These are phyloP conservation scores for Nepenthes mirabilis DNA, from an alignment of 148 eudicot species.

Conservation along the genomic window DNA sequence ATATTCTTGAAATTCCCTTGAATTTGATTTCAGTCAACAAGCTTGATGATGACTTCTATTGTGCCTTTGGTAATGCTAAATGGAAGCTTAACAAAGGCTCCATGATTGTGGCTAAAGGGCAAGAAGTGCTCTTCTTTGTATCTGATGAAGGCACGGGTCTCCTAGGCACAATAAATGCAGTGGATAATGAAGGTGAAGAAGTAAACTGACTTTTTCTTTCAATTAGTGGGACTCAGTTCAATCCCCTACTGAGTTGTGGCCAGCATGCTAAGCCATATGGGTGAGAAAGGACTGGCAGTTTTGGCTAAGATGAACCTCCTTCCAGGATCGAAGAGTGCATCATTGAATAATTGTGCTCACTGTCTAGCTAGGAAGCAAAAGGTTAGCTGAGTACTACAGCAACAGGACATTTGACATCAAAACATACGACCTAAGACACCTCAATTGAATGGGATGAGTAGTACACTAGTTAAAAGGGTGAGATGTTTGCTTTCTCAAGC, in stretches of 20 bases:
- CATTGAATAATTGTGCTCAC: not conserved
- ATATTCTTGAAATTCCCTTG: not conserved
- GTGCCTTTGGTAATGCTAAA: not conserved
- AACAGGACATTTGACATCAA: not conserved
- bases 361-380: not conserved
- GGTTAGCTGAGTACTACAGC: not conserved
- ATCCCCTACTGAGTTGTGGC: not conserved
- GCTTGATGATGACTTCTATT: not conserved
- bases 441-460: not conserved
- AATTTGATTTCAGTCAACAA: not conserved
- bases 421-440: not conserved
- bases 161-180: not conserved
- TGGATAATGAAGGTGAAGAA: not conserved
- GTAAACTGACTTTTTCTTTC: no score
- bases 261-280: not conserved
- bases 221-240: no score
- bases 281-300: not conserved
- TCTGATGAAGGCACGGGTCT: not conserved
- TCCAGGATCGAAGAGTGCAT: not conserved
- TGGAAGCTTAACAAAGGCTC: not conserved
- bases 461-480: not conserved
- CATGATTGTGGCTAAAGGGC: not conserved
- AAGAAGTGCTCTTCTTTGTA: not conserved
- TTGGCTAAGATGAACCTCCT: not conserved
- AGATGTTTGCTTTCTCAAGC: not conserved